phyloP scores from a whole-genome alignment of 2,329 filamentous ascomycete genomes.

The Phoma sp. region DNA sequence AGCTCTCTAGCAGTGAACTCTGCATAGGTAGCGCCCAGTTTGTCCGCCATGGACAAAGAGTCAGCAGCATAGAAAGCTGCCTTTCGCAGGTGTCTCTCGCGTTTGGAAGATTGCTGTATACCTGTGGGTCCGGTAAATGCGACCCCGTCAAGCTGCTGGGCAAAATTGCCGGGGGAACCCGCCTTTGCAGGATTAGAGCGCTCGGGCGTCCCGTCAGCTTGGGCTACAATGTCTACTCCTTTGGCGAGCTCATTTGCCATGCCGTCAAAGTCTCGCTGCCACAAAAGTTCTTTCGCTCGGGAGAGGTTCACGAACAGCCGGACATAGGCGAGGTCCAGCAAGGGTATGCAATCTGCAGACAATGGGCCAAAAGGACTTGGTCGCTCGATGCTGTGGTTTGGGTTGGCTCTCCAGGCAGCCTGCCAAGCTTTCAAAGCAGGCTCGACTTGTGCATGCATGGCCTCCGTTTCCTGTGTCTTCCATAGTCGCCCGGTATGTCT shows the following conservation, averaged over 20 bases:
- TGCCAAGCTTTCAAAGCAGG: constrained; percentile 95
- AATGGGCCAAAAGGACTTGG: constrained; percentile 87
- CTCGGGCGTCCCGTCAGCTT: constrained; percentile 68
- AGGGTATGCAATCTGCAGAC: constrained; percentile 87
- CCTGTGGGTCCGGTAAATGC: constrained; percentile 42
- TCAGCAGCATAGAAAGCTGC: constrained; percentile 96
- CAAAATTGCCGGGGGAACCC: constrained; percentile 32
- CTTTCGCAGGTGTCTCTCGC: constrained; percentile 87
- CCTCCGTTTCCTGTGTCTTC: constrained; percentile 91
- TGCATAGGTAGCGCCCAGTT: constrained; percentile 82
- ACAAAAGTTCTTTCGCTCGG: constrained; percentile 89
- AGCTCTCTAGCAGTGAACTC: constrained; percentile 84
- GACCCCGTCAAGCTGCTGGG: constrained; percentile 29
- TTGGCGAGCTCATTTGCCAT: constrained; percentile 87
- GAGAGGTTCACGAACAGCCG: constrained; percentile 93
- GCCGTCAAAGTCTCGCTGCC: constrained; percentile 90
- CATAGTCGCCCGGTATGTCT: constrained; percentile 86
- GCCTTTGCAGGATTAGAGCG: constrained; percentile 40
- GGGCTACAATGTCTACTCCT: constrained; percentile 76
- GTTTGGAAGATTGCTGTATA: constrained; percentile 63
- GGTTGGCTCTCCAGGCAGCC: constrained; percentile 86
- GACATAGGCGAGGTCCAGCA: constrained; percentile 91
- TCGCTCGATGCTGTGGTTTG: constrained; percentile 80
- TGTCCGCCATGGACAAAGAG: constrained; percentile 86
- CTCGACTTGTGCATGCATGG: constrained; percentile 95